These are phyloP conservation scores for Atkinsonella texensis DNA, from an alignment of 2,329 filamentous ascomycete genomes.

Conservation along the genomic window DNA sequence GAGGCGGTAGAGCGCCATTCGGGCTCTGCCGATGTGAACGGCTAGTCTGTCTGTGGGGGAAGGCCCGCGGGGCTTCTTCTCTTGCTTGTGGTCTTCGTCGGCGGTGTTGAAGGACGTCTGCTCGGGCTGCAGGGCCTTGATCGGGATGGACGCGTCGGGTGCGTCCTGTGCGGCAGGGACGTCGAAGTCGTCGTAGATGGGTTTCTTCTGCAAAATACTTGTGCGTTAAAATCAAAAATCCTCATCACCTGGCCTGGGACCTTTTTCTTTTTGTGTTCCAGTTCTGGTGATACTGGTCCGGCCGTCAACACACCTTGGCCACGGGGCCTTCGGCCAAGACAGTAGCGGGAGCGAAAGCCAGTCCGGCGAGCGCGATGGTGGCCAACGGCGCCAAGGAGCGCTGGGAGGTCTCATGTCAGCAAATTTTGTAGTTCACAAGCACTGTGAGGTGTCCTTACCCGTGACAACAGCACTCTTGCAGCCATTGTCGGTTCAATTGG, in stretches of 20 bases:
- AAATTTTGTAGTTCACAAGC: conserved; percentile 13
- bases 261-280: neutral
- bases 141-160: conserved; percentile 17
- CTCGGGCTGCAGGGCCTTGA: conserved; percentile 12
- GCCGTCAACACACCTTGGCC: conserved; percentile 17
- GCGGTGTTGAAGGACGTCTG: conserved; percentile 16
- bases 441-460: conserved; percentile 27
- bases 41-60: conserved; percentile 87
- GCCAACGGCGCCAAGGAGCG: conserved; percentile 42
- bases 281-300: neutral
- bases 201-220: conserved; percentile 35
- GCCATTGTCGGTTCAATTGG: conserved; percentile 42
- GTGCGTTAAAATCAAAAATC: neutral
- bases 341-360: conserved; percentile 34
- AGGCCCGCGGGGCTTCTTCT: conserved; percentile 32
- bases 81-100: conserved; percentile 19
- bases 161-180: conserved; percentile 18
- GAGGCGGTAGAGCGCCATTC: conserved; percentile 68
- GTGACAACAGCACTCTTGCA: conserved; percentile 46
- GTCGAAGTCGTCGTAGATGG: conserved; percentile 70
- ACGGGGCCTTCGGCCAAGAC: conserved; percentile 40
- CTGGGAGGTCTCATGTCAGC: conserved; percentile 23
- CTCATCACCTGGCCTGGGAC: neutral
- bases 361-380: conserved; percentile 35
- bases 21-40: conserved; percentile 64